A percentile compares a stretch with the other conserved stretches of the same genome.
These are phyloP conservation scores for Erythrophleum ivorense DNA, from an alignment of 331 rosid species.

Conservation along the genomic window DNA sequence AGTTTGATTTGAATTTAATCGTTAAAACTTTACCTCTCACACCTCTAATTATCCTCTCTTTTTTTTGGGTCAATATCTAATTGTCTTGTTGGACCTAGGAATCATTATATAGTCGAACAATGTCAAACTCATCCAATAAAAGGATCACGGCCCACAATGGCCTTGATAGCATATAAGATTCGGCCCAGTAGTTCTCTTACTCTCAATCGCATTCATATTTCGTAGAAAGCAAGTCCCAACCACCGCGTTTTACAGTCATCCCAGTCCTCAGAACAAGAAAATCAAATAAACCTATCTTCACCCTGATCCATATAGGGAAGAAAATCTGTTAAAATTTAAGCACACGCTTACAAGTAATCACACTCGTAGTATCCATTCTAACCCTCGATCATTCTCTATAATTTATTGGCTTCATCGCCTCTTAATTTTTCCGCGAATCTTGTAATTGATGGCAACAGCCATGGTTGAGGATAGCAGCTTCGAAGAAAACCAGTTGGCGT, in stretches of 20 bases:
- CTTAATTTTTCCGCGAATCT: not conserved
- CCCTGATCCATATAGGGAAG: not conserved
- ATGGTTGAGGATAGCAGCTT: conserved; percentile 75
- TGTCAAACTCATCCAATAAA: not conserved
- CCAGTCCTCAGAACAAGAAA: not conserved
- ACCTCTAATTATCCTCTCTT: too few species aligned
- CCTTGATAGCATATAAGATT: not conserved
- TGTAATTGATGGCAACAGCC: conserved; percentile 66
- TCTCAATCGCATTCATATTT: not conserved
- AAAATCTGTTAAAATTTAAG: not conserved
- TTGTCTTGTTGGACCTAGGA: too few species aligned
- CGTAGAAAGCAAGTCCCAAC: not conserved
- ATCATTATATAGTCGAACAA: too few species aligned
- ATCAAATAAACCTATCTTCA: not conserved
- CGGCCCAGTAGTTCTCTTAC: not conserved
- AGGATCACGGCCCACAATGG: not conserved
- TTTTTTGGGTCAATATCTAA: too few species aligned
- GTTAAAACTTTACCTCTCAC: too few species aligned
- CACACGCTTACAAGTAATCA: not conserved
- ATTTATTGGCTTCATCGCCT: not conserved
- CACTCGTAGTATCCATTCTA: not conserved
- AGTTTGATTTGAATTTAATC: too few species aligned
- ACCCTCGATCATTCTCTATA: not conserved
- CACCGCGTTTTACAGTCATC: too few species aligned
- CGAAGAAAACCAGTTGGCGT: conserved; percentile 79